phyloP scores from a whole-genome alignment of 768 basidiomycete genomes.

The Lactarius hengduanensis region DNA sequence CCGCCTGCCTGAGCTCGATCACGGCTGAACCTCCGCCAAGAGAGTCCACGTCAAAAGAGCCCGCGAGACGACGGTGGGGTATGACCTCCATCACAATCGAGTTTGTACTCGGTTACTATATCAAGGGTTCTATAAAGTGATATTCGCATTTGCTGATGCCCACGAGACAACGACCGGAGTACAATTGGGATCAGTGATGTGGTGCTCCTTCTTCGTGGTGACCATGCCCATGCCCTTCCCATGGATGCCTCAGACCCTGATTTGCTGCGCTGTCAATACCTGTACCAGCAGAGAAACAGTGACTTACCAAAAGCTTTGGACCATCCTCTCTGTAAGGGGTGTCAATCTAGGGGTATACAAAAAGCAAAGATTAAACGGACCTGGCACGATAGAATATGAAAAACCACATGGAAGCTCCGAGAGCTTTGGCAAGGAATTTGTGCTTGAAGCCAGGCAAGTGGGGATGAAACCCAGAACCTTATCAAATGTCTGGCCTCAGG shows the following conservation, averaged over 20 bases:
- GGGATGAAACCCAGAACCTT: conserved; percentile 82
- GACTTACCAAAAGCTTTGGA: conserved; percentile 38
- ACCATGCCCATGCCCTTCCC: conserved; percentile 57
- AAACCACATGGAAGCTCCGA: conserved; percentile 98
- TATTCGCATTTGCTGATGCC: background rate
- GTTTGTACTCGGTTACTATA: background rate
- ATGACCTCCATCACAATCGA: background rate
- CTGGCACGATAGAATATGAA: conserved; percentile 96
- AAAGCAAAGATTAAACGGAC: conserved; percentile 46
- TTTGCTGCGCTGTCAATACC: background rate
- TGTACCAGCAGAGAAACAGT: background rate
- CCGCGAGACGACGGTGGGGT: background rate
- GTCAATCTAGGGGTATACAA: background rate
- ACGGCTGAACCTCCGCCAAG: background rate
- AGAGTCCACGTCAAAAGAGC: background rate
- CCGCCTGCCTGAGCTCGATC: background rate
- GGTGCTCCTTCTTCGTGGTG: conserved; percentile 41
- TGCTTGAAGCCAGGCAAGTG: conserved; percentile 79
- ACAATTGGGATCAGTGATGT: conserved; percentile 38
- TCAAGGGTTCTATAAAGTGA: background rate
- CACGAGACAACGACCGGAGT: background rate
- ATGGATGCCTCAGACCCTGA: conserved; percentile 50
- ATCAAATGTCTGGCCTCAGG: conserved; percentile 5
- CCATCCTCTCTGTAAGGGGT: conserved; percentile 40
- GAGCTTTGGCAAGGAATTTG: conserved; percentile 74